Evolutionary conservation across 2,329 filamentous ascomycete genomes (phyloP).

Genomic region (Ophiocordyceps robertsii): DNA sequence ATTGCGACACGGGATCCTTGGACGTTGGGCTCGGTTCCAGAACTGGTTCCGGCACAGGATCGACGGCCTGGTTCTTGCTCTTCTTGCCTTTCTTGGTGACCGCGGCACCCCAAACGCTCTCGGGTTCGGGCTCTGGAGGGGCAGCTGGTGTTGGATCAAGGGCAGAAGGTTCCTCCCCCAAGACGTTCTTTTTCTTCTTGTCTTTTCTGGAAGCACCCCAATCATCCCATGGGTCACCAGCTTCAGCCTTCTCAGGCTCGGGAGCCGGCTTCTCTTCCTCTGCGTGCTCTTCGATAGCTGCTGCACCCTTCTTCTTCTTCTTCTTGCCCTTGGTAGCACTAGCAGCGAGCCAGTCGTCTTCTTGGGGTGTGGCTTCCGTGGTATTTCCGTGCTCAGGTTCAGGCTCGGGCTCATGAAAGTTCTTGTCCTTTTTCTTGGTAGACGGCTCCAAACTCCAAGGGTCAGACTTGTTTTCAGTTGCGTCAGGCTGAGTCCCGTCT

Average conservation of each 20-base stretch:
- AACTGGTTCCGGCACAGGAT: slow-evolving; percentile 3
- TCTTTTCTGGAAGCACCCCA: slow-evolving; percentile 15
- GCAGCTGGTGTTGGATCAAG: slow-evolving; percentile 1
- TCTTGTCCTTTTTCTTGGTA: slow-evolving; percentile 28
- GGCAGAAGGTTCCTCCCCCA: slow-evolving; percentile 1
- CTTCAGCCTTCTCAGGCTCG: slow-evolving; percentile 14
- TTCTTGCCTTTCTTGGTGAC: slow-evolving; percentile 14
- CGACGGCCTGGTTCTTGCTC: slow-evolving; percentile 20
- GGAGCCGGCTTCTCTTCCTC: slow-evolving; percentile 8
- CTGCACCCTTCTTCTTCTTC: slow-evolving; percentile 19
- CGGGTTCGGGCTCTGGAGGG: neutral
- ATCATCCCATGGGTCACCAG: slow-evolving; percentile 18
- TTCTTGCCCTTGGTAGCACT: slow-evolving; percentile 19
- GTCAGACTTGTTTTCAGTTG: slow-evolving; percentile 20
- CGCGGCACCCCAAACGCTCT: slow-evolving; percentile 1
- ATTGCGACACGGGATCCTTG: slow-evolving; percentile 5
- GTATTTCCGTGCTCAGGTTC: neutral
- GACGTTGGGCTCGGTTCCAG: slow-evolving; percentile 11
- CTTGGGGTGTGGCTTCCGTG: slow-evolving; percentile 1
- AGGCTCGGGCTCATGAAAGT: slow-evolving; percentile 11
- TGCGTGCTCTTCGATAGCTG: slow-evolving; percentile 7
- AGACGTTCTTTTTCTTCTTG: slow-evolving; percentile 17
- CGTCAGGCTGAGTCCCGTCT: neutral
- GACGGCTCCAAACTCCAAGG: slow-evolving; percentile 19
- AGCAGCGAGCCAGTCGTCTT: slow-evolving; percentile 9